These are phyloP conservation scores for Pleurostoma richardsiae DNA, from an alignment of 2,329 filamentous ascomycete genomes.

Conservation along the genomic window DNA sequence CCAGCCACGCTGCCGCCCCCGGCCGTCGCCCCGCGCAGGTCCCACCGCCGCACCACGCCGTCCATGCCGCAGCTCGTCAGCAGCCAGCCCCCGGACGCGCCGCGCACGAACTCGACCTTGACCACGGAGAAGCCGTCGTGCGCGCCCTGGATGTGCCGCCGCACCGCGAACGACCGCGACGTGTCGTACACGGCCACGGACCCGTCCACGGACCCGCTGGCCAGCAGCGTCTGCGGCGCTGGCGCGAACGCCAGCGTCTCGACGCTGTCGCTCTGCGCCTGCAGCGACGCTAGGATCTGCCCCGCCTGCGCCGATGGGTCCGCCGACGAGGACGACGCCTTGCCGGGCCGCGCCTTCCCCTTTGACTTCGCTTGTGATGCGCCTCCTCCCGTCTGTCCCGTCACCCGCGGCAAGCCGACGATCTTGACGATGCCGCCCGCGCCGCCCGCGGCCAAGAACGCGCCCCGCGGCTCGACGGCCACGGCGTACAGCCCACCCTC, in stretches of 20 bases:
- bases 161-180: slow-evolving; percentile 78
- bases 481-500: slow-evolving; percentile 89
- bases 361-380: slow-evolving; percentile 9
- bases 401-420: slow-evolving; percentile 70
- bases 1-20: slow-evolving; percentile 16
- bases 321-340: slow-evolving; percentile 20
- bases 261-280: slow-evolving; percentile 70
- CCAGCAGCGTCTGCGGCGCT: slow-evolving; percentile 47
- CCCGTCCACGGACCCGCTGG: slow-evolving; percentile 66
- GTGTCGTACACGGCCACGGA: slow-evolving; percentile 85
- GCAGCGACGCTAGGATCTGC: slow-evolving; percentile 73
- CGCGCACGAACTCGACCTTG: slow-evolving; percentile 79
- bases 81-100: slow-evolving; percentile 52
- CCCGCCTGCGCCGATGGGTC: slow-evolving; percentile 34
- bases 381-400: slow-evolving; percentile 10
- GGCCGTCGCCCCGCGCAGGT: slow-evolving; percentile 50
- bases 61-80: slow-evolving; percentile 90
- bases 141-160: slow-evolving; percentile 73
- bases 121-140: slow-evolving; percentile 89
- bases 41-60: slow-evolving; percentile 86
- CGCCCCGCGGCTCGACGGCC: slow-evolving; percentile 72
- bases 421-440: slow-evolving; percentile 82
- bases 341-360: slow-evolving; percentile 13
- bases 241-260: slow-evolving; percentile 69
- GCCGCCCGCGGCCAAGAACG: slow-evolving; percentile 80